Percentiles rank a stretch among this genome's conserved stretches.
These are phyloP conservation scores for Saturnispora hagleri DNA, from an alignment of 805 yeast genomes.

Conservation along the genomic window DNA sequence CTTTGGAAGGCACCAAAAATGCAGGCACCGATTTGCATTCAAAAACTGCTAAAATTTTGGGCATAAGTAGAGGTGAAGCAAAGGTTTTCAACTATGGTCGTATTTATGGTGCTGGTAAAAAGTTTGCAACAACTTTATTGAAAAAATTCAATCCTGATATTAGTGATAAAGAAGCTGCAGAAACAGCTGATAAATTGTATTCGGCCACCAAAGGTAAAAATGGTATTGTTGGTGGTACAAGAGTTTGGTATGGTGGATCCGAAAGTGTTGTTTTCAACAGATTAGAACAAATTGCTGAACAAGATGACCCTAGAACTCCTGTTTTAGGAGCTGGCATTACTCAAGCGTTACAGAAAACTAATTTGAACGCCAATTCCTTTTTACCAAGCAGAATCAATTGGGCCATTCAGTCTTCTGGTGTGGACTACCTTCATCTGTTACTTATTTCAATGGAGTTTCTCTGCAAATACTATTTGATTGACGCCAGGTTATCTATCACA, in stretches of 20 bases:
- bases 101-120: slow-evolving; percentile 94
- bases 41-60: slow-evolving; percentile 81
- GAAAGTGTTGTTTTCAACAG: slow-evolving; percentile 89
- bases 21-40: slow-evolving; percentile 95
- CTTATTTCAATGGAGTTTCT: slow-evolving; percentile 84
- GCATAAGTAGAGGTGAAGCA: slow-evolving; percentile 86
- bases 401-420: slow-evolving; percentile 98
- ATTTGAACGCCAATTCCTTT: slow-evolving; percentile 57
- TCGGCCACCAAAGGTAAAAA: slow-evolving; percentile 72
- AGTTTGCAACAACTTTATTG: slow-evolving; percentile 76
- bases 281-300: slow-evolving; percentile 78
- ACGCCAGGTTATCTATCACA: slow-evolving; percentile 74
- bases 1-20: slow-evolving; percentile 85
- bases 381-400: slow-evolving; percentile 90
- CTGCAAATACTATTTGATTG: slow-evolving; percentile 48
- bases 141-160: slow-evolving; percentile 73
- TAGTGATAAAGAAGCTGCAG: slow-evolving; percentile 55
- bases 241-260: slow-evolving; percentile 77
- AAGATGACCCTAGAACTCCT: slow-evolving; percentile 77
- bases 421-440: slow-evolving; percentile 83
- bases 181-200: slow-evolving; percentile 60
- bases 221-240: slow-evolving; percentile 18
- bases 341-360: slow-evolving; percentile 58
- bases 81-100: slow-evolving; percentile 94
- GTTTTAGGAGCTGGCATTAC: slow-evolving; percentile 92